Evolutionary conservation across 2,329 filamentous ascomycete species (phyloP).

Genomic region (Ceratocystis ficicola): DNA sequence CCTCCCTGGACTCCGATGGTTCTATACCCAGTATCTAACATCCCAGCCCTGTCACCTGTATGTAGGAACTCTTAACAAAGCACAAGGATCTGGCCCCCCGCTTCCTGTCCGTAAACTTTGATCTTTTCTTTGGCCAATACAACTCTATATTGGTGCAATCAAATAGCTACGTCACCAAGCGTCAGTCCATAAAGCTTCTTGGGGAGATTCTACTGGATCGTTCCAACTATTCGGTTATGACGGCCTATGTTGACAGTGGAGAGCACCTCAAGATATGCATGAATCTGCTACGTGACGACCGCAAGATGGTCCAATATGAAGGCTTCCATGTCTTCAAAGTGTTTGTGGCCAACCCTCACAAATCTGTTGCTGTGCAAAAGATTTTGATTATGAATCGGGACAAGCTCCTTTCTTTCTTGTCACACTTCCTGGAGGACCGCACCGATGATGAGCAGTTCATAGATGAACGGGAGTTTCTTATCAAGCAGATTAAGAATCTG

Average conservation of each 20-base stretch:
- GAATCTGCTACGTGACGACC: constrained; percentile 88
- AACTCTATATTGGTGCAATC: constrained; percentile 80
- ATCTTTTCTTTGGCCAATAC: constrained; percentile 83
- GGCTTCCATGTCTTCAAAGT: constrained; percentile 99
- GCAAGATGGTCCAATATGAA: constrained; percentile 99
- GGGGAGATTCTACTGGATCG: constrained; percentile 90
- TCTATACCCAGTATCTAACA: not conserved
- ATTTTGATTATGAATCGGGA: constrained; percentile 95
- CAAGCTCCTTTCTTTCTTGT: constrained; percentile 75
- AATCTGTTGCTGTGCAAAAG: constrained; percentile 88
- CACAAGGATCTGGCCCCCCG: constrained; percentile 85
- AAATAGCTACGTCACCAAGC: constrained; percentile 92
- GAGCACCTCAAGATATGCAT: constrained; percentile 97
- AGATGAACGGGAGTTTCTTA: constrained; percentile 92
- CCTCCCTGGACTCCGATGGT: not conserved
- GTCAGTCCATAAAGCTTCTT: constrained; percentile 93
- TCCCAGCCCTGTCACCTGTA: constrained; percentile 30
- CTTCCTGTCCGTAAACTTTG: constrained; percentile 82
- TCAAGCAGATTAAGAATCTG: constrained; percentile 78
- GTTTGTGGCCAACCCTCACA: constrained; percentile 96
- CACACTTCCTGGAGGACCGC: constrained; percentile 83
- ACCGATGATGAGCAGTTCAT: constrained; percentile 98
- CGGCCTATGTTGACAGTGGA: constrained; percentile 83
- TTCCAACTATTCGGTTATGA: constrained; percentile 97
- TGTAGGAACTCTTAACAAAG: constrained; percentile 78